Evolutionary conservation across 495 filamentous ascomycete species (phyloP).

Genomic region (Acidomyces sp.): DNA sequence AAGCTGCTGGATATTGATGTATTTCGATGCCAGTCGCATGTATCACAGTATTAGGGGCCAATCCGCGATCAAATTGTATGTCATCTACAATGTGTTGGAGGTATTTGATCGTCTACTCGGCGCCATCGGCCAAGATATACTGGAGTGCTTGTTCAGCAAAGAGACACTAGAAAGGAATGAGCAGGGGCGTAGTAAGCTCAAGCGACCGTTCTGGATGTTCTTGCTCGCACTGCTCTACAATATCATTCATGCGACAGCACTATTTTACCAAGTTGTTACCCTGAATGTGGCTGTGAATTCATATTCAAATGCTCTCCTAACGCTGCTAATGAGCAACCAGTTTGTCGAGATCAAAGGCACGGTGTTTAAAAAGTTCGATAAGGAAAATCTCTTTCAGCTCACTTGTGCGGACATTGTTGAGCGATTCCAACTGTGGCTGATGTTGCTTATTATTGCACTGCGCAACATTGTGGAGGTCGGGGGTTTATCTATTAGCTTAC

Average conservation of each 20-base stretch:
- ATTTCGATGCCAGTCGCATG: slow-evolving; percentile 91
- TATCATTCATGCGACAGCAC: slow-evolving; percentile 65
- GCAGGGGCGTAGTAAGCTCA: slow-evolving; percentile 83
- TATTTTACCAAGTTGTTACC: slow-evolving; percentile 96
- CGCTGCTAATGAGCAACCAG: slow-evolving; percentile 83
- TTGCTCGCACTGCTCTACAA: slow-evolving; percentile 76
- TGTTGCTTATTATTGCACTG: slow-evolving; percentile 88
- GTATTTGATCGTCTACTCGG: slow-evolving; percentile 75
- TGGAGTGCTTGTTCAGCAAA: slow-evolving; percentile 86
- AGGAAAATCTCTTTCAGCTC: slow-evolving; percentile 92
- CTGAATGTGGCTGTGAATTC: slow-evolving; percentile 97
- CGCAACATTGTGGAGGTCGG: slow-evolving; percentile 93
- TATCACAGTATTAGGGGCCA: slow-evolving; percentile 96
- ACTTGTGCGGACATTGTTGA: slow-evolving; percentile 95
- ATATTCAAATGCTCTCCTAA: slow-evolving; percentile 90
- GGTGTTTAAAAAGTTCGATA: slow-evolving; percentile 95
- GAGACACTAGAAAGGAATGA: slow-evolving; percentile 80
- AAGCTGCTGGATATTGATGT: slow-evolving; percentile 76
- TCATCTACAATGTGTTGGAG: slow-evolving; percentile 95
- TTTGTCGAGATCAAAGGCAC: slow-evolving; percentile 97
- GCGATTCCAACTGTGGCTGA: slow-evolving; percentile 93
- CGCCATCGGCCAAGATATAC: slow-evolving; percentile 85
- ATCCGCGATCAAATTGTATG: slow-evolving; percentile 93
- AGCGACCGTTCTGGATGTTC: slow-evolving; percentile 84
- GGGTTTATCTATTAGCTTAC: slow-evolving; percentile 36